Conservation (phyloP, 306 rosid genomes). For the Fragaria ananassa region DNA sequence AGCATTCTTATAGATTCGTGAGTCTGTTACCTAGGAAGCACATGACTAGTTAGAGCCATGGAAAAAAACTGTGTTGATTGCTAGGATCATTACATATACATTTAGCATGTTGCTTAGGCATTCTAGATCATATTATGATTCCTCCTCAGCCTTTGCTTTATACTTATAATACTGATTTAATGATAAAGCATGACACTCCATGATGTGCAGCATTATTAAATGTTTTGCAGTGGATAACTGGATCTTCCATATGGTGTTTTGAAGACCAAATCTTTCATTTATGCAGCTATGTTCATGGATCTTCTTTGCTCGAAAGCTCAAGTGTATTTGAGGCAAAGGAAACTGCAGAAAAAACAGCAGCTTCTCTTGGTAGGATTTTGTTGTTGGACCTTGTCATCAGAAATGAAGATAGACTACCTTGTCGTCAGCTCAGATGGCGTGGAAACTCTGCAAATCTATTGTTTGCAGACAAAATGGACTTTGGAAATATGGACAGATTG, state of each 20-base stretch:
- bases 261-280: conserved; percentile 25
- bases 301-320: conserved; percentile 81
- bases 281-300: conserved; percentile 88
- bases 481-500: conserved; percentile 45
- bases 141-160: background rate
- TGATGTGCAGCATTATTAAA: background rate
- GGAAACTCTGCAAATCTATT: conserved; percentile 88
- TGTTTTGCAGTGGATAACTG: conserved; percentile 11
- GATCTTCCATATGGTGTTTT: conserved; percentile 15
- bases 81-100: background rate
- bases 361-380: conserved; percentile 84
- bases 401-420: conserved; percentile 97
- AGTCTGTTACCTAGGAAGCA: background rate
- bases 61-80: background rate
- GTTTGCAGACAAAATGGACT: conserved; percentile 58
- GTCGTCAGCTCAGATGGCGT: conserved; percentile 91
- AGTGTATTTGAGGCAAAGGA: conserved; percentile 65
- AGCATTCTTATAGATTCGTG: background rate
- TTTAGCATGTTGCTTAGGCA: background rate
- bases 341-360: conserved; percentile 61
- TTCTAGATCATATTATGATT: background rate
- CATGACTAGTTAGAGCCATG: background rate
- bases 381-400: conserved; percentile 89
- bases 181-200: conserved; percentile 9
- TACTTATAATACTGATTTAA: background rate